Evolutionary conservation across 495 filamentous ascomycete species (phyloP).

Genomic region (Acidomyces sp.): DNA sequence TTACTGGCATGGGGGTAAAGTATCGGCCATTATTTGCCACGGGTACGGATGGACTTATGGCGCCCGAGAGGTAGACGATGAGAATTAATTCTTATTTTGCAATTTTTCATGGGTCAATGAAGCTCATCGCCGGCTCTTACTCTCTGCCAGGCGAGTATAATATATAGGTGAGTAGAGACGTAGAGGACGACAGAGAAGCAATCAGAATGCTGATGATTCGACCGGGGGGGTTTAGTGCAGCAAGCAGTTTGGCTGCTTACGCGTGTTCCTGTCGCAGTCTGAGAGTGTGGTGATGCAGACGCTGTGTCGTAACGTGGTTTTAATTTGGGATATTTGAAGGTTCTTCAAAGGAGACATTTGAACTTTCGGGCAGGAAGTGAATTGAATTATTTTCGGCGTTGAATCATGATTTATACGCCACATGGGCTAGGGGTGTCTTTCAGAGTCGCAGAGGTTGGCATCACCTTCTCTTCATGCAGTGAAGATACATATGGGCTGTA

Average conservation of each 20-base stretch:
- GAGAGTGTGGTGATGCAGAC: too few species aligned
- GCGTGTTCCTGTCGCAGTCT: too few species aligned
- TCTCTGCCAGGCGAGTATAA: slow-evolving; percentile 5
- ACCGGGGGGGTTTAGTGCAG: too few species aligned
- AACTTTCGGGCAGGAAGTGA: too few species aligned
- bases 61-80: slow-evolving; percentile 9
- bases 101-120: slow-evolving; percentile 11
- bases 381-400: neutral
- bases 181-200: neutral
- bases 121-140: neutral
- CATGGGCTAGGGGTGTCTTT: neutral
- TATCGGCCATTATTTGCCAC: slow-evolving; percentile 10
- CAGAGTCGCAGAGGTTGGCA: neutral
- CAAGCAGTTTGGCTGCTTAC: too few species aligned
- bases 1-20: slow-evolving; percentile 15
- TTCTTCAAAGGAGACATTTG: too few species aligned
- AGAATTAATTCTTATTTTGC: slow-evolving; percentile 7
- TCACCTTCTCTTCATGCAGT: neutral
- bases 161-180: neutral
- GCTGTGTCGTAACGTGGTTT: too few species aligned
- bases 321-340: too few species aligned
- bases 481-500: neutral
- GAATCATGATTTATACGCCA: neutral
- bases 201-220: slow-evolving; percentile 5
- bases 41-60: slow-evolving; percentile 5